phyloP scores from a whole-genome alignment of 441 rosid genomes.

The Erodium texanum region DNA sequence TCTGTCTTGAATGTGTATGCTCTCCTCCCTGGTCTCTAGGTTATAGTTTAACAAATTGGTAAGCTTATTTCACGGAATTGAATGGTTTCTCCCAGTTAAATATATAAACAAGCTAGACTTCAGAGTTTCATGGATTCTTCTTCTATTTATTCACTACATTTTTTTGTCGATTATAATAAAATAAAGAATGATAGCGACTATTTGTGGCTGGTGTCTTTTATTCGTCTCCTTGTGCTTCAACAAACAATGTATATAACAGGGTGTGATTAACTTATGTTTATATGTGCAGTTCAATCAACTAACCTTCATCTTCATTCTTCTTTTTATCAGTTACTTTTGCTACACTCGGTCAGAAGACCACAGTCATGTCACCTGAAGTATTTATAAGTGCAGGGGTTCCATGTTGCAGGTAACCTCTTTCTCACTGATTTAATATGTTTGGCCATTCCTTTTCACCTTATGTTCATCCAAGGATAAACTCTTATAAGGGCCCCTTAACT shows the following conservation, averaged over 20 bases:
- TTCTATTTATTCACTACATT: no score
- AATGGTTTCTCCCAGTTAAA: no score
- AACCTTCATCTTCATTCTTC: slow-evolving; percentile 14
- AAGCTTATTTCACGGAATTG: no score
- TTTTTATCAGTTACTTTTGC: slow-evolving; percentile 62
- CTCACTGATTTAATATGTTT: slow-evolving; percentile 20
- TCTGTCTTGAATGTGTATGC: neutral
- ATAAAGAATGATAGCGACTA: no score
- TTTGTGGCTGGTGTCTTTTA: no score
- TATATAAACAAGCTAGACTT: no score
- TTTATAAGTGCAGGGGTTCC: slow-evolving; percentile 81
- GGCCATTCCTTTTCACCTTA: neutral
- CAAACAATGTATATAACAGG: no score
- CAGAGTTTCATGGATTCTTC: no score
- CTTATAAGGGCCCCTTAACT: neutral
- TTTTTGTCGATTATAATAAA: no score
- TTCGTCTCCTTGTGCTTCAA: no score
- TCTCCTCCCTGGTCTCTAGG: neutral
- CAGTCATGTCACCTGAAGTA: slow-evolving; percentile 97
- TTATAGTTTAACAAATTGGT: no score
- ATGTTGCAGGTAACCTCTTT: slow-evolving; percentile 76
- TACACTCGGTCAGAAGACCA: slow-evolving; percentile 94
- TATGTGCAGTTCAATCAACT: slow-evolving; percentile 15
- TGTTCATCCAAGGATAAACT: no score
- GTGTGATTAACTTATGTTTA: slow-evolving; percentile 8